Evolutionary conservation across 1,284 basidiomycete species (phyloP), one percentile per base, ranked within the genome.

Genomic region (Tilletia horrida): DNA sequence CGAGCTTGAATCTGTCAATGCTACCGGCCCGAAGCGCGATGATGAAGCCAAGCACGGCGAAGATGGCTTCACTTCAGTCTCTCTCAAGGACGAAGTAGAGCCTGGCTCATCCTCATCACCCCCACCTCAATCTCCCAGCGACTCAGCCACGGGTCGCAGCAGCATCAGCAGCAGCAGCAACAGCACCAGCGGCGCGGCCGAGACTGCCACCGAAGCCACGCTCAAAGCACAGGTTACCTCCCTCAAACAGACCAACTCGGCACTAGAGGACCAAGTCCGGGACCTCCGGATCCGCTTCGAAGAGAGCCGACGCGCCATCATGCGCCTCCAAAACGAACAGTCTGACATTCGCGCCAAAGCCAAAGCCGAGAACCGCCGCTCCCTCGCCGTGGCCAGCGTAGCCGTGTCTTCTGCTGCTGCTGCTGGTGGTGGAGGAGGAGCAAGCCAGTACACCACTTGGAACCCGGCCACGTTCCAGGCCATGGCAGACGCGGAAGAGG

Each of bases 211-310:
- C 27, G 50, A 52, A 52, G 9, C 25, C 3, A 29, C 55, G 11
- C 55, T 59, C 14, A 2, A 21, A n/a, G 55, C 27, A 2, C 27
- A 59, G 27, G n/a, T 35, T 27, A 21, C 27, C 9, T 18, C 27
- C 6, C 55, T 59, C 27, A 25, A 29, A 25, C 18, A 9, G 23
- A 29, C 55, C 55, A 59, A 59, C 31, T 59, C 55, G 25, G 55
- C 55, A 7, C 55, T 59, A 25, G 55, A 59, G 55, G 55, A 78
- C 44, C 69, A 76, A 14, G 76, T 79, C 67, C 76, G 76, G 35
- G 76, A 78, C 48, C 70, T 79, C 45, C 71, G 77, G 23, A 69
- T 74, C n/a, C 69, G 75, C n/a, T 73, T 73, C 29, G 77, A 79
- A 45, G 77, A 79, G 62, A 73, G 72, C 47, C 68, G 77, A 11